These are phyloP conservation scores for Paraconiothyrium brasiliense DNA, from an alignment of 2,329 filamentous ascomycete genomes.

Conservation along the genomic window DNA sequence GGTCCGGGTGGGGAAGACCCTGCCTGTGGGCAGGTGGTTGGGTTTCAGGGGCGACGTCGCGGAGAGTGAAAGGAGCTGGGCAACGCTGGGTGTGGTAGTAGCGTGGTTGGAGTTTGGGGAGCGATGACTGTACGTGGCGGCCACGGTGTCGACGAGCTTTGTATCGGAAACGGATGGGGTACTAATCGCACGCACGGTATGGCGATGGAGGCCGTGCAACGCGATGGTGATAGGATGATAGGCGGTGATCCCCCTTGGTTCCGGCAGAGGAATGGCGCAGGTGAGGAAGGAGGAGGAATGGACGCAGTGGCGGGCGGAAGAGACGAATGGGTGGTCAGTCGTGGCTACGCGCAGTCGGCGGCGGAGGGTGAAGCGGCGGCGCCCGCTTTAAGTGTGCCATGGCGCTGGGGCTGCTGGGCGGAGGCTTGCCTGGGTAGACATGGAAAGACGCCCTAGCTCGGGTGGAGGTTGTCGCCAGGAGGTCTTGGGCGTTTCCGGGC, in stretches of 20 bases:
- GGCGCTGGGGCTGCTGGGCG: slow-evolving; percentile 43
- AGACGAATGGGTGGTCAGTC: slow-evolving; percentile 34
- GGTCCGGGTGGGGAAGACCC: slow-evolving; percentile 28
- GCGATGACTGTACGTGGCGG: slow-evolving; percentile 31
- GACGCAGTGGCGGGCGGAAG: slow-evolving; percentile 1
- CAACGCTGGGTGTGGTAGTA: slow-evolving; percentile 22
- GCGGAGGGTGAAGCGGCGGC: slow-evolving; percentile 12
- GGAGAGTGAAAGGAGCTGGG: slow-evolving; percentile 22
- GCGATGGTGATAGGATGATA: slow-evolving; percentile 37
- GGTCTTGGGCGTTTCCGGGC: slow-evolving; percentile 22
- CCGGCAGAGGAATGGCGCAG: slow-evolving; percentile 22
- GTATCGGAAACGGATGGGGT: slow-evolving; percentile 1
- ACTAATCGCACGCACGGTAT: slow-evolving; percentile 19
- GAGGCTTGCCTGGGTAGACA: slow-evolving; percentile 30
- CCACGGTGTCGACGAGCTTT: slow-evolving; percentile 26
- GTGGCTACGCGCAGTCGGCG: slow-evolving; percentile 28
- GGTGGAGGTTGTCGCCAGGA: slow-evolving; percentile 32
- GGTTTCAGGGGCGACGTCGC: slow-evolving; percentile 33
- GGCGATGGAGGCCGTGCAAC: slow-evolving; percentile 24
- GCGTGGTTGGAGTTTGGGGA: slow-evolving; percentile 32
- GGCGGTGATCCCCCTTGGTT: slow-evolving; percentile 29
- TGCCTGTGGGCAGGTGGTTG: slow-evolving; percentile 34
- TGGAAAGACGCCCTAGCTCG: slow-evolving; percentile 32
- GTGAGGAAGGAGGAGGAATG: slow-evolving; percentile 13
- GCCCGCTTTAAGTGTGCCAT: slow-evolving; percentile 33